Evolutionary conservation across 345 rosid genomes (phyloP), one percentile per base, ranked within the genome.

Genomic region (Camelina sativa): DNA sequence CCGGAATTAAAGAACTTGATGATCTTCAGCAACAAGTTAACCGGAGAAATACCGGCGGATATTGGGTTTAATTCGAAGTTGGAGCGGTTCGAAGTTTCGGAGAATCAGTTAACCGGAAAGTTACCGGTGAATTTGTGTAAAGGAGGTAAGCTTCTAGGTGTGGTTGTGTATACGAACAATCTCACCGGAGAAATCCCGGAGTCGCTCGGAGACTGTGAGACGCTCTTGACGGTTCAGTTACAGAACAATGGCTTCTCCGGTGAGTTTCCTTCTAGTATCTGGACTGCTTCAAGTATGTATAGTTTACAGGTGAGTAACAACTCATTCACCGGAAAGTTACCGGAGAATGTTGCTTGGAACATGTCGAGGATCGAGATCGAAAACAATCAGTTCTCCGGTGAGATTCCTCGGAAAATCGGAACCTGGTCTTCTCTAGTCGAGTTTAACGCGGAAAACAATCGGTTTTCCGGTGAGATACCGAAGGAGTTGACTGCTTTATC

Each of bases 221-320:
- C 82, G 38, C 76, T 95, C 80, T 74, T 59, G 34, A 79, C 92
- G 1, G 64, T 92, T 82, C 90, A 87, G 81, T 87, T 95, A 60
- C 82, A 82, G 41, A 65, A 77, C 69, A 95, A 95, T 87, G 71
- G 55, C 20, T 89, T 95, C 81, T 87, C 90, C 4, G 97, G 99
- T 11, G 87, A 86, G 78, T 73, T 95, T 74, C 99, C 99, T 58
- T 40, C 74, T 0, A 83, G 87, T 11, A 63, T 95, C 46, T 95
- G 99, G 99, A 83, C 84, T 11, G 73, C 79, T 51, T 23, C 19
- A 79, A 78, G 80, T 34, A 46, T 95, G 79, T 84, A 80, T 15
- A 81, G 79, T 73, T 44, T 95, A 71, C 74, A 64, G 84, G 59
- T 95, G 40, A 85, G 93, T 62, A 64, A 83, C 69, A 95, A 95